These are phyloP conservation scores for Aspergillus fischeri DNA, from an alignment of 2,329 filamentous ascomycete genomes.

Conservation along the genomic window DNA sequence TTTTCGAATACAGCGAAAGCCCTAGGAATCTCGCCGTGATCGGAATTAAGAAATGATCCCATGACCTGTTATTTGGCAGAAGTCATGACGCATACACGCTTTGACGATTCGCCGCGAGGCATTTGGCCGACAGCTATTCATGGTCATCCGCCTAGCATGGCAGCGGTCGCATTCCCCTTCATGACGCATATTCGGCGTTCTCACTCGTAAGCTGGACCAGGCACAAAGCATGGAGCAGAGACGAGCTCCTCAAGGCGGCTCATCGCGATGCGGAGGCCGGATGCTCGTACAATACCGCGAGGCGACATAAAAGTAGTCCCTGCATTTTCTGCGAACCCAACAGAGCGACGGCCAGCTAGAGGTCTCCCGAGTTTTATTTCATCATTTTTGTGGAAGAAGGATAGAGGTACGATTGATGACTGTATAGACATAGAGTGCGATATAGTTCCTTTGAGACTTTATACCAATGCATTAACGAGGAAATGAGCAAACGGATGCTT, in stretches of 20 bases:
- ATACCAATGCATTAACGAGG: not conserved
- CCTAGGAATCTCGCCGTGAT: constrained; percentile 92
- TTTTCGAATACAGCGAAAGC: constrained; percentile 83
- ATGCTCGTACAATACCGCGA: not conserved
- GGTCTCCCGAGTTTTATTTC: not conserved
- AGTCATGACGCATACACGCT: not conserved
- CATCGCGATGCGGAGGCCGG: no score
- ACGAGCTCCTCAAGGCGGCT: not conserved
- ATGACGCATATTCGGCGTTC: not conserved
- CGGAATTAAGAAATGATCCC: constrained; percentile 66
- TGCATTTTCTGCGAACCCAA: not conserved
- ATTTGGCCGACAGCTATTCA: no score
- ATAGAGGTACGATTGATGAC: not conserved
- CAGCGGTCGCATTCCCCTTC: no score
- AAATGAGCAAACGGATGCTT: not conserved
- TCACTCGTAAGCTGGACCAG: not conserved
- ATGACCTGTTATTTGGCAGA: not conserved
- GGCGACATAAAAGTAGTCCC: not conserved
- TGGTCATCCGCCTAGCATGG: no score
- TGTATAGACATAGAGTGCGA: not conserved
- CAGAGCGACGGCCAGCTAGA: not conserved
- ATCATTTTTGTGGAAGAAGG: not conserved
- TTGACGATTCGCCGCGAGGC: not conserved
- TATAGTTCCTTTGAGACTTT: not conserved
- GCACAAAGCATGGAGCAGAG: no score